These are phyloP conservation scores for Quercus dentata DNA, from an alignment of 306 rosid genomes.

Conservation along the genomic window DNA sequence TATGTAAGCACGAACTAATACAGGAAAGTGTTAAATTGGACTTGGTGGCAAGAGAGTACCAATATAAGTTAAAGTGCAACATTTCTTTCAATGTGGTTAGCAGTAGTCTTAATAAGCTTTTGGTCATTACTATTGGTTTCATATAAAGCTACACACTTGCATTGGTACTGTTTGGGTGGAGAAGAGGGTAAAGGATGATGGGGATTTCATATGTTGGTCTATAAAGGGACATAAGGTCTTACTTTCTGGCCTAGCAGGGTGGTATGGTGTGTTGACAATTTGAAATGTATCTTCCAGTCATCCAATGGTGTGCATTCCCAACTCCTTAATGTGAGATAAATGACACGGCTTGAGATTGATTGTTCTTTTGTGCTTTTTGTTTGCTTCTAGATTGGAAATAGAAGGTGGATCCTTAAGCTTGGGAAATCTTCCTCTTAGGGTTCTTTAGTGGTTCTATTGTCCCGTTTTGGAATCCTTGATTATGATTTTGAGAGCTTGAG, in stretches of 20 bases:
- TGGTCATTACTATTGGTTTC: not conserved
- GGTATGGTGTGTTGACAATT: not conserved
- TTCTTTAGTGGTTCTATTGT: not conserved
- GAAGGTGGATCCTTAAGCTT: not conserved
- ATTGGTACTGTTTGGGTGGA: not conserved
- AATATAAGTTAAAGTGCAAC: not conserved
- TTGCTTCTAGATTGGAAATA: not conserved
- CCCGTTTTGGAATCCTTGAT: not conserved
- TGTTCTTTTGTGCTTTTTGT: not conserved
- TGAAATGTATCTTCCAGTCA: not conserved
- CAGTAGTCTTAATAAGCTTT: not conserved
- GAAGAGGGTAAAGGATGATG: no score
- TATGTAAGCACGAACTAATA: not conserved
- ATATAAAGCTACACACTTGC: not conserved
- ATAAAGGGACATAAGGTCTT: not conserved
- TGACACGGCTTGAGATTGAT: not conserved
- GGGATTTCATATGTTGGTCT: not conserved
- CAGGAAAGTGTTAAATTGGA: not conserved
- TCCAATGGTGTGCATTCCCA: not conserved
- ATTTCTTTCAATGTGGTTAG: not conserved
- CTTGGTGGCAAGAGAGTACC: not conserved
- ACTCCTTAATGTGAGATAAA: not conserved
- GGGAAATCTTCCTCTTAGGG: not conserved
- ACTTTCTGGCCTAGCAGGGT: not conserved
- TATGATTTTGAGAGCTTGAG: not conserved